A percentile compares a stretch with the other conserved stretches of the same genome.
Conservation (phyloP, 805 yeast genomes). For the Hanseniaspora pseudoguilliermondii region DNA sequence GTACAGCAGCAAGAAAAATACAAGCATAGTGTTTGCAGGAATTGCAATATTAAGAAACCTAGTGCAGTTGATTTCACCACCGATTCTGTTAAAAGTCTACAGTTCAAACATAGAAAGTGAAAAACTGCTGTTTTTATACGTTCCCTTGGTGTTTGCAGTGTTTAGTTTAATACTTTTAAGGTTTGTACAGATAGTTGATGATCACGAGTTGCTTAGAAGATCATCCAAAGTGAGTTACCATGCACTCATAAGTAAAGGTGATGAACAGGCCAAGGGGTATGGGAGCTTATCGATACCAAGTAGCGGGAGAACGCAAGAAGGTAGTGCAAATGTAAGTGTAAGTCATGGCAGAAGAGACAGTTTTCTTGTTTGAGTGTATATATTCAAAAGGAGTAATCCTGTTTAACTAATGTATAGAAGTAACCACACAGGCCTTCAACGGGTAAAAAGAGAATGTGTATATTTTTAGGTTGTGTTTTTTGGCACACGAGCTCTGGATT, state of each 20-base stretch:
- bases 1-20: slow-evolving; percentile 42
- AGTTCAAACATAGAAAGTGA: slow-evolving; percentile 29
- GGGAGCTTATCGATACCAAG: neutral
- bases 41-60: slow-evolving; percentile 46
- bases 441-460: too few relatives aligned
- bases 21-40: slow-evolving; percentile 66
- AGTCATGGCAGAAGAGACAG: neutral
- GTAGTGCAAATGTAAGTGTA: neutral
- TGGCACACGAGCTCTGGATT: too few relatives aligned
- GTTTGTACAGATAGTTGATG: slow-evolving; percentile 18
- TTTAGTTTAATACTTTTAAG: slow-evolving; percentile 17
- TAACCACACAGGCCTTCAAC: too few relatives aligned
- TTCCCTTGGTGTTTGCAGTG: slow-evolving; percentile 19
- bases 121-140: slow-evolving; percentile 30
- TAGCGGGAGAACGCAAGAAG: too few relatives aligned
- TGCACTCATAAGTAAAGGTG: neutral
- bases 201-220: slow-evolving; percentile 16
- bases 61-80: slow-evolving; percentile 38
- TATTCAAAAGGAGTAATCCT: too few relatives aligned
- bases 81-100: slow-evolving; percentile 38
- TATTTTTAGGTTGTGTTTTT: too few relatives aligned
- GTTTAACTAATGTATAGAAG: too few relatives aligned
- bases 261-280: neutral
- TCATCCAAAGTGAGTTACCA: slow-evolving; percentile 9
- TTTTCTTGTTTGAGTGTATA: neutral